Evolutionary conservation across 1,284 basidiomycete genomes (phyloP).

Genomic region (Waitea zeae): DNA sequence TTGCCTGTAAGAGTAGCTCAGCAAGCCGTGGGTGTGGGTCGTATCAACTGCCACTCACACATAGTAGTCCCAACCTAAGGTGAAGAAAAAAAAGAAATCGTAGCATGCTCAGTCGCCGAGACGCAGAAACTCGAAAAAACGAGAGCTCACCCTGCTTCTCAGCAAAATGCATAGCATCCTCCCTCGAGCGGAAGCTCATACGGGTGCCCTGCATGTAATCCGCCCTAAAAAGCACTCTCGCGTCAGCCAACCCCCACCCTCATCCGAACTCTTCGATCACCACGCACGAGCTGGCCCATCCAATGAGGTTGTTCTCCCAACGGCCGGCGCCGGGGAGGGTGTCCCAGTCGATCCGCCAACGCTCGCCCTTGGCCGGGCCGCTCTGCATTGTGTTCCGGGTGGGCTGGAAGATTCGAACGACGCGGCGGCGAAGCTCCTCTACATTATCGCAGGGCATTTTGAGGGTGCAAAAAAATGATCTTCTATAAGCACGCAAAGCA

Average conservation of each 20-base stretch:
- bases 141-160: slow-evolving; percentile 85
- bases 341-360: slow-evolving; percentile 95
- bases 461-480: slow-evolving; percentile 22
- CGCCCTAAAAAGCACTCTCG: slow-evolving; percentile 33
- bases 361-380: slow-evolving; percentile 69
- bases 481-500: background rate
- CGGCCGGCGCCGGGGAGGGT: slow-evolving; percentile 75
- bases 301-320: slow-evolving; percentile 99
- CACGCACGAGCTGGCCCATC: slow-evolving; percentile 84
- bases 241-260: slow-evolving; percentile 1
- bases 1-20: slow-evolving; percentile 31
- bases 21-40: background rate
- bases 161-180: slow-evolving; percentile 88
- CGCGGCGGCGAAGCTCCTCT: slow-evolving; percentile 76
- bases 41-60: slow-evolving; percentile 27
- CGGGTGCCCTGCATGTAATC: slow-evolving; percentile 96
- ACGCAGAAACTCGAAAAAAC: slow-evolving; percentile 7
- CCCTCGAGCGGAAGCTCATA: slow-evolving; percentile 76
- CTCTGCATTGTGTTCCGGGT: slow-evolving; percentile 94
- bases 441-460: too few species aligned
- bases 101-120: too few species aligned
- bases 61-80: slow-evolving; percentile 71
- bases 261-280: too few species aligned
- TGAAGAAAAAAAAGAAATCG: slow-evolving; percentile 12
- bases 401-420: slow-evolving; percentile 88